Conservation (phyloP, 2,329 filamentous ascomycete species). For the Apiospora malaysiana region DNA sequence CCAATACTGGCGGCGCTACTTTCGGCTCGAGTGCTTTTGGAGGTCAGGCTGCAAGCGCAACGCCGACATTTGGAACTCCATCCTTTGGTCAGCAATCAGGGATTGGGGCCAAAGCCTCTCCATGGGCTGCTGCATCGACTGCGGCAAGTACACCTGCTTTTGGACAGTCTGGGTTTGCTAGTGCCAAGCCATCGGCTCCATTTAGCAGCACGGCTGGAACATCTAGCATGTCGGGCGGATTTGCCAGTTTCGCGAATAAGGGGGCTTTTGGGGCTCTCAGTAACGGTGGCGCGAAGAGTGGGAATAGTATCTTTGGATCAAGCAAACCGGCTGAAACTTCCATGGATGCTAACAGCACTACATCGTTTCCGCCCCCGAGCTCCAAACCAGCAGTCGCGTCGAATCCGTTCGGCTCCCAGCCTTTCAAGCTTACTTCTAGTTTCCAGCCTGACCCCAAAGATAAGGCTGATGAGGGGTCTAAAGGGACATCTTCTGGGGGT, state of each 20-base stretch:
- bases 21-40: slow-evolving; percentile 56
- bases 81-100: slow-evolving; percentile 60
- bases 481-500: slow-evolving; percentile 47
- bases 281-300: slow-evolving; percentile 39
- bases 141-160: slow-evolving; percentile 52
- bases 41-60: slow-evolving; percentile 39
- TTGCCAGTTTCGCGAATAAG: slow-evolving; percentile 57
- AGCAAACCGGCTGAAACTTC: slow-evolving; percentile 42
- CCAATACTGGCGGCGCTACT: slow-evolving; percentile 41
- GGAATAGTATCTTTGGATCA: slow-evolving; percentile 47
- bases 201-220: slow-evolving; percentile 26
- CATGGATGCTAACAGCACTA: slow-evolving; percentile 41
- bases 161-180: slow-evolving; percentile 59
- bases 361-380: slow-evolving; percentile 46
- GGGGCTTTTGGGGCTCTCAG: slow-evolving; percentile 61
- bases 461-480: slow-evolving; percentile 63
- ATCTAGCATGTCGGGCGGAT: slow-evolving; percentile 31
- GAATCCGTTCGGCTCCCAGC: slow-evolving; percentile 53
- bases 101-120: slow-evolving; percentile 55
- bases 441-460: slow-evolving; percentile 69
- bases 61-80: slow-evolving; percentile 53
- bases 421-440: slow-evolving; percentile 71
- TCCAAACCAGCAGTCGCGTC: slow-evolving; percentile 44
- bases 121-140: slow-evolving; percentile 54
- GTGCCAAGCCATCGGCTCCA: slow-evolving; percentile 31